phyloP scores from a whole-genome alignment of 148 eudicot genomes.

The Fagopyrum homotropicum region DNA sequence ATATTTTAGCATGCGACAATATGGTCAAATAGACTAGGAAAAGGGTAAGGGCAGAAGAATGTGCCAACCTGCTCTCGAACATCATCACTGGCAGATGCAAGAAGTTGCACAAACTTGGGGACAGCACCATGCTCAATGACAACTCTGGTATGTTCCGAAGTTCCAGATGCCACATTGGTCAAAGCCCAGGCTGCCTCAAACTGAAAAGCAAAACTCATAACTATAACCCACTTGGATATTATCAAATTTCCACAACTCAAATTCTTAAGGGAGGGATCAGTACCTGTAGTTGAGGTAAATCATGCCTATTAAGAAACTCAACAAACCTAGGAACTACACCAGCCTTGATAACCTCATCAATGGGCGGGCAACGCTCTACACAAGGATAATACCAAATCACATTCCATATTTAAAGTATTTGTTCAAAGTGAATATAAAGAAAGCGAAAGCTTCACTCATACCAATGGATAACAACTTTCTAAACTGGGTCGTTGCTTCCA shows the following conservation, averaged over 20 bases:
- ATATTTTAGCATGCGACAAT: neutral
- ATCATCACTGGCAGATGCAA: constrained; percentile 84
- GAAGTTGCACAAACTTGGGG: constrained; percentile 77
- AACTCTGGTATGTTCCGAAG: constrained; percentile 83
- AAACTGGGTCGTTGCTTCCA: constrained; percentile 82
- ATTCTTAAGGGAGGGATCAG: neutral
- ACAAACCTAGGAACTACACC: constrained; percentile 87
- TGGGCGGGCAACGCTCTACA: constrained; percentile 82
- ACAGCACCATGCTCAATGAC: constrained; percentile 88
- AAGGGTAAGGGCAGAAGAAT: neutral
- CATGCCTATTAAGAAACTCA: constrained; percentile 76
- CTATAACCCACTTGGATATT: neutral
- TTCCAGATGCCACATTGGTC: constrained; percentile 94
- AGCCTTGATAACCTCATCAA: constrained; percentile 80
- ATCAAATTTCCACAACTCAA: neutral
- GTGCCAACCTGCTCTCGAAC: constrained; percentile 79
- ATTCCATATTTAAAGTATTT: constrained; percentile 17
- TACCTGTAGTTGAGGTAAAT: constrained; percentile 85
- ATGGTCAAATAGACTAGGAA: neutral
- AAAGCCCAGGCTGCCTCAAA: constrained; percentile 98
- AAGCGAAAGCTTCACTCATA: constrained; percentile 17
- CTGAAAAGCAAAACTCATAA: constrained; percentile 22
- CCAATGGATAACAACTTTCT: constrained; percentile 84
- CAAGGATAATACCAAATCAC: neutral
- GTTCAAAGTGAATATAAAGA: neutral